Evolutionary conservation across 73 alveolate species (phyloP), one percentile per base, ranked within the genome.

Genomic region (Paramecium sexaurelia): DNA sequence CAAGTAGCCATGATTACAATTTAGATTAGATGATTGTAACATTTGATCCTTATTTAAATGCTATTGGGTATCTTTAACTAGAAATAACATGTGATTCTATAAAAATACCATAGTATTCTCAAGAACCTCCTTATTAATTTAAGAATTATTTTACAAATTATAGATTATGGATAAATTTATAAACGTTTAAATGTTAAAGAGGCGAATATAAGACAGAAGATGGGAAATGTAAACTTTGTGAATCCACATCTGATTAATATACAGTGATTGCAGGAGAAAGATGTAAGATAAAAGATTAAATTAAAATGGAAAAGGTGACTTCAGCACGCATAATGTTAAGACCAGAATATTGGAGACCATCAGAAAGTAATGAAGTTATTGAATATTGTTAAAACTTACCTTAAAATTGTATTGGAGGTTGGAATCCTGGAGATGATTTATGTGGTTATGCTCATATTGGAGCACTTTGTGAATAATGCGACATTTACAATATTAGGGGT

Each of bases 271-370:
- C 33, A 10, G 85, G 55, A 2, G 20, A 68, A 27, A 8, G 7
- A 26, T 68, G 85, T 26, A 68, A 33, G 10, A 26, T 17, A 26
- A 68, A 26, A 17, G 55, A 68, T 68, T 17, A 32, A 33, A 27
- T 29, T 5, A 17, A n/a, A 9, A 56, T 5, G 75, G 19, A 24
- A 20, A 56, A 56, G 1, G 75, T 56, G 6, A 7, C 75, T 24
- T 56, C 75, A 1, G 37, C 75, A 1, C 15, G 75, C 45, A 84
- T 84, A 8, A 43, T 41, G 22, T 43, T 84, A 3, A 19, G 55
- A 11, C 20, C 47, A 3, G 66, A 43, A 29, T 85, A 85, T 55
- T 85, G 92, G 92, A 85, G 92, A 55, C 92, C 92, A 15, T 67
- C 7, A 29, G 85, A 55, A 24, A 37, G 40, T 6, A 55, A 45